phyloP scores from a whole-genome alignment of 2,329 filamentous ascomycete genomes.

The Colletotrichum higginsianum region DNA sequence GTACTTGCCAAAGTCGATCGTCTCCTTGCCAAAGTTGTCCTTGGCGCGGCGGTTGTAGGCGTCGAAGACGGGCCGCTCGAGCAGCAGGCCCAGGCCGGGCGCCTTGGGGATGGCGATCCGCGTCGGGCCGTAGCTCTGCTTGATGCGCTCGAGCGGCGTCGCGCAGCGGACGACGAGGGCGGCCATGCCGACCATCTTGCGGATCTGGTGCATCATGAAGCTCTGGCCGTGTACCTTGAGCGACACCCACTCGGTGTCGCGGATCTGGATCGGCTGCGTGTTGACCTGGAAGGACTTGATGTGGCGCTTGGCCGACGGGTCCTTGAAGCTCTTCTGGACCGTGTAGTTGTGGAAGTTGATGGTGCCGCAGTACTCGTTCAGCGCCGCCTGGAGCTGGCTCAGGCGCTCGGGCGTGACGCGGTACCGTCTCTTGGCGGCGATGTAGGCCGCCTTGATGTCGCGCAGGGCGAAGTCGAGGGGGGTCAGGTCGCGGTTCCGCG shows the following conservation, averaged over 20 bases:
- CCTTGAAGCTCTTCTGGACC: slow-evolving; percentile 84
- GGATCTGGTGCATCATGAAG: slow-evolving; percentile 99
- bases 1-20: slow-evolving; percentile 84
- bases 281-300: slow-evolving; percentile 94
- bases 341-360: slow-evolving; percentile 98
- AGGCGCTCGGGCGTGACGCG: slow-evolving; percentile 82
- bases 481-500: slow-evolving; percentile 59
- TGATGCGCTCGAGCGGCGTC: slow-evolving; percentile 78
- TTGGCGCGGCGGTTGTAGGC: slow-evolving; percentile 85
- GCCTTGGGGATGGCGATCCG: slow-evolving; percentile 94
- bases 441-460: slow-evolving; percentile 85
- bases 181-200: slow-evolving; percentile 98
- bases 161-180: slow-evolving; percentile 88
- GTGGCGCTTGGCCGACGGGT: slow-evolving; percentile 88
- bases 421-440: slow-evolving; percentile 86
- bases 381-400: slow-evolving; percentile 80
- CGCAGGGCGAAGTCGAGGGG: slow-evolving; percentile 77
- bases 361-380: slow-evolving; percentile 85
- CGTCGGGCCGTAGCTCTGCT: slow-evolving; percentile 78
- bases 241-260: slow-evolving; percentile 94
- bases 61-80: slow-evolving; percentile 93
- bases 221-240: slow-evolving; percentile 97
- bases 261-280: slow-evolving; percentile 82
- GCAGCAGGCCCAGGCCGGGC: slow-evolving; percentile 86
- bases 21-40: slow-evolving; percentile 73